A percentile compares a stretch with the other conserved stretches of the same genome.
These are phyloP conservation scores for Penicillium sp. DNA, from an alignment of 2,329 filamentous ascomycete genomes.

Conservation along the genomic window DNA sequence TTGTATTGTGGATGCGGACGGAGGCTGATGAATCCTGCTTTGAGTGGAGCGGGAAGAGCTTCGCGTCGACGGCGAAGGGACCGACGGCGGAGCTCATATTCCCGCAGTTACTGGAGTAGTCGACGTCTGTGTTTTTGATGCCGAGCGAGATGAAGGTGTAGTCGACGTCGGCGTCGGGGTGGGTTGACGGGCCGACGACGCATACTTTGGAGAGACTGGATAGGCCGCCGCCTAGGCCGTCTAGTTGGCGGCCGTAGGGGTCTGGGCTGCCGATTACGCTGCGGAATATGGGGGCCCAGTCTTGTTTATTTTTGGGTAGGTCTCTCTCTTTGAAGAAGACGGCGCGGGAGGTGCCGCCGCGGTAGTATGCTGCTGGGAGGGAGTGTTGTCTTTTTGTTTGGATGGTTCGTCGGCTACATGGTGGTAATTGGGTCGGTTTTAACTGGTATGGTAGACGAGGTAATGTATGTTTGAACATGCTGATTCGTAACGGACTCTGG, in stretches of 20 bases:
- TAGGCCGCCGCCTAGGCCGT: constrained; percentile 67
- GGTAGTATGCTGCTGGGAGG: constrained; percentile 58
- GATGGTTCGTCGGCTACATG: constrained; percentile 1
- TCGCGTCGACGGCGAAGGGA: constrained; percentile 59
- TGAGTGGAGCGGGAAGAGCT: constrained; percentile 39
- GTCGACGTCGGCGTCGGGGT: constrained; percentile 56
- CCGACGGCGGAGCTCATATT: constrained; percentile 68
- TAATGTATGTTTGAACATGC: constrained; percentile 5
- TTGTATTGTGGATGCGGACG: constrained; percentile 66
- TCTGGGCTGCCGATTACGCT: constrained; percentile 64
- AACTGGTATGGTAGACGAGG: background rate
- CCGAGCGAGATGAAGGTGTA: constrained; percentile 70
- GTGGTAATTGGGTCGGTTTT: background rate
- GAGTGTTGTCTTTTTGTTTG: constrained; percentile 27
- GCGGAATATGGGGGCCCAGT: constrained; percentile 56
- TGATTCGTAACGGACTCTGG: background rate
- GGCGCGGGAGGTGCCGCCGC: constrained; percentile 67
- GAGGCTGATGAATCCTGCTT: constrained; percentile 34
- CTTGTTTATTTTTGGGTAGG: constrained; percentile 46
- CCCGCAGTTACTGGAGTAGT: constrained; percentile 69
- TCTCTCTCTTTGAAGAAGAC: constrained; percentile 56
- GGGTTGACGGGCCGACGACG: constrained; percentile 54
- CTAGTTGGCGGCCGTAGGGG: constrained; percentile 62
- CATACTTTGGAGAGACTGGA: constrained; percentile 69
- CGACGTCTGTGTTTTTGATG: constrained; percentile 58